Evolutionary conservation across 148 eudicot species (phyloP).

Genomic region (Arbutus unedo): DNA sequence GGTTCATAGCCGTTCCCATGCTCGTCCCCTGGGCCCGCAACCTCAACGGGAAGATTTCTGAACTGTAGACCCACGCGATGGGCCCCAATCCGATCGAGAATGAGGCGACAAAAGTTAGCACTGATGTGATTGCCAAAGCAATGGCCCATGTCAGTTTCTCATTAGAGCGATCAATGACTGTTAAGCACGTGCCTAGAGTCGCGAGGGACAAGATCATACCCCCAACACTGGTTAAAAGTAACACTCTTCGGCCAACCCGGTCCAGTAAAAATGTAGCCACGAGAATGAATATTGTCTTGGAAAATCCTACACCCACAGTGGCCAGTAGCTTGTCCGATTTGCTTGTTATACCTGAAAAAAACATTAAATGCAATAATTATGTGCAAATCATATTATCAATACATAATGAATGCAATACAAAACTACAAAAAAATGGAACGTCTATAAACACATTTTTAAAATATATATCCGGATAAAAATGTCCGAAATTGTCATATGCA

Average conservation of each 20-base stretch:
- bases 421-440: background rate
- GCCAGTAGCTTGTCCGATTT: constrained; percentile 24
- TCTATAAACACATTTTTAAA: too few relatives aligned
- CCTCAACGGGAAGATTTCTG: constrained; percentile 39
- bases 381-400: too few relatives aligned
- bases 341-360: constrained; percentile 22
- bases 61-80: constrained; percentile 36
- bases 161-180: constrained; percentile 25
- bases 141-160: constrained; percentile 26
- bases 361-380: background rate
- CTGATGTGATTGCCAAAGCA: constrained; percentile 17
- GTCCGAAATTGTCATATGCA: too few relatives aligned
- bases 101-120: constrained; percentile 27
- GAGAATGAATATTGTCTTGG: constrained; percentile 29
- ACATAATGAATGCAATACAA: background rate
- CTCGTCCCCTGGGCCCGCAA: constrained; percentile 55
- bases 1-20: constrained; percentile 54
- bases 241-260: constrained; percentile 32
- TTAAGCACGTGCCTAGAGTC: constrained; percentile 17
- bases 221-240: constrained; percentile 23
- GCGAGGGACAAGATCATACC: constrained; percentile 25
- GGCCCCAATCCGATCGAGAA: constrained; percentile 44
- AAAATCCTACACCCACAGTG: constrained; percentile 32
- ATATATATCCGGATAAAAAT: too few relatives aligned
- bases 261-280: constrained; percentile 34